Conservation (phyloP, 2,329 filamentous ascomycete genomes). For the Diplodia intermedia region DNA sequence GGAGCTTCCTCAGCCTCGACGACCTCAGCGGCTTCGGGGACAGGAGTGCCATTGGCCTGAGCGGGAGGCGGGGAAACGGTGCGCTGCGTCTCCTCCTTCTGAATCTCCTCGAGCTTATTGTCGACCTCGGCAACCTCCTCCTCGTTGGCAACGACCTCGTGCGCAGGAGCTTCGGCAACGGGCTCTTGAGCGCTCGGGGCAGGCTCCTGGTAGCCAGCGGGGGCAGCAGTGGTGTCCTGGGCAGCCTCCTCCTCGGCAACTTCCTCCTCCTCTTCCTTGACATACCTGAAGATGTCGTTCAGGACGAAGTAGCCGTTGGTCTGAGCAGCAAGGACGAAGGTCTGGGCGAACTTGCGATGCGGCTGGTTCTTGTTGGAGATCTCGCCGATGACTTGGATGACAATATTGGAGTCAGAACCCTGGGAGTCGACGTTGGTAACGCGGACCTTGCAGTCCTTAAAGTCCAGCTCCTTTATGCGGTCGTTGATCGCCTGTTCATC, state of each 20-base stretch:
- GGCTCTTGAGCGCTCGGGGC: constrained; percentile 45
- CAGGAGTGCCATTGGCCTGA: constrained; percentile 48
- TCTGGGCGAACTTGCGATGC: constrained; percentile 96
- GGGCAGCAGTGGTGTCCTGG: constrained; percentile 43
- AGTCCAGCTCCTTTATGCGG: constrained; percentile 89
- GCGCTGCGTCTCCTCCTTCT: constrained; percentile 40
- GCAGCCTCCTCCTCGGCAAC: constrained; percentile 53
- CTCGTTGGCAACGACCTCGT: constrained; percentile 51
- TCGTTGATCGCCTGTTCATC: constrained; percentile 80
- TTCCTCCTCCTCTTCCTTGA: constrained; percentile 82
- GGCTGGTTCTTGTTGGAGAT: constrained; percentile 92
- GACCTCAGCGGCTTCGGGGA: constrained; percentile 45
- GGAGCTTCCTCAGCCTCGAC: constrained; percentile 51
- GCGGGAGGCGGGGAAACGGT: constrained; percentile 41
- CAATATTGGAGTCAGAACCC: constrained; percentile 88
- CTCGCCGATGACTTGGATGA: constrained; percentile 98
- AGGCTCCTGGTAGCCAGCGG: constrained; percentile 52
- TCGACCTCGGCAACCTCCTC: constrained; percentile 63
- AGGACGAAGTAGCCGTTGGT: constrained; percentile 97
- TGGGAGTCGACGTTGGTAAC: constrained; percentile 98
- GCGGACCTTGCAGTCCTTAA: constrained; percentile 97
- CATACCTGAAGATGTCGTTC: constrained; percentile 96
- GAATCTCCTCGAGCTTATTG: constrained; percentile 74
- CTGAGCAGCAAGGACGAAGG: constrained; percentile 94
- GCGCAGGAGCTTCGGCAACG: constrained; percentile 43